A percentile compares a stretch with the other conserved stretches of the same genome.
These are phyloP conservation scores for Diversispora eburnea DNA, from an alignment of 192 early-diverging fungal species.

Conservation along the genomic window DNA sequence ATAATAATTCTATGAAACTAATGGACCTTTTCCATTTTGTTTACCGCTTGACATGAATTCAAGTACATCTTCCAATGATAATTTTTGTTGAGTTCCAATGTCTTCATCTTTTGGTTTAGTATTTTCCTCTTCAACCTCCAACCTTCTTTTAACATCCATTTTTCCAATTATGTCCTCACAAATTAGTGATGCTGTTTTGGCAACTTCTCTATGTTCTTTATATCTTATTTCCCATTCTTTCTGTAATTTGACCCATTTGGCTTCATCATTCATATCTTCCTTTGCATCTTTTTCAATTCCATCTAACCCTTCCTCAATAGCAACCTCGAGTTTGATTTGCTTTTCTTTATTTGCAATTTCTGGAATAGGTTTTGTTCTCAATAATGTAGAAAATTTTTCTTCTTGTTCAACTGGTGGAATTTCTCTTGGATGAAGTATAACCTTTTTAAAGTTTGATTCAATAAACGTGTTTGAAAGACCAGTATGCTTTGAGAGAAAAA, in stretches of 20 bases:
- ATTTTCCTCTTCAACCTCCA: conserved; percentile 4
- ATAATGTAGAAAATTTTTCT: conserved; percentile 1
- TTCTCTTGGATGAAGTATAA: conserved; percentile 16
- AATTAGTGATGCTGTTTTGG: neutral
- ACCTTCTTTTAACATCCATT: conserved; percentile 3
- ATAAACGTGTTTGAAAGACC: conserved; percentile 20
- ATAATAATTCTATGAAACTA: no score
- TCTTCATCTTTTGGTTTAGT: neutral
- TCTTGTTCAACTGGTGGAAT: conserved; percentile 9
- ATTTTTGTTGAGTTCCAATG: neutral
- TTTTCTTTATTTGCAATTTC: conserved; percentile 16
- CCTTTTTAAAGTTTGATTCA: conserved; percentile 14
- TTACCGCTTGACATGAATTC: conserved; percentile 21
- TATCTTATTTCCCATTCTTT: conserved; percentile 22
- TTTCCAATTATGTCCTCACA: conserved; percentile 5
- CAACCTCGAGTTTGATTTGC: neutral
- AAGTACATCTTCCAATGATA: conserved; percentile 12
- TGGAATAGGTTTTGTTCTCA: conserved; percentile 23
- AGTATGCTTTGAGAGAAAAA: conserved; percentile 22
- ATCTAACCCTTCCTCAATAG: conserved; percentile 17
- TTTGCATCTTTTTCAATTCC: neutral
- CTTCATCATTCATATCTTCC: conserved; percentile 15
- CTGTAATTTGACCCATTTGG: conserved; percentile 15
- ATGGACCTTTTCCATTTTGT: conserved; percentile 13
- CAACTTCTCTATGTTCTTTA: conserved; percentile 17